These are phyloP conservation scores for Apiospora rasikravindrae DNA, from an alignment of 2,329 filamentous ascomycete genomes.

Conservation along the genomic window DNA sequence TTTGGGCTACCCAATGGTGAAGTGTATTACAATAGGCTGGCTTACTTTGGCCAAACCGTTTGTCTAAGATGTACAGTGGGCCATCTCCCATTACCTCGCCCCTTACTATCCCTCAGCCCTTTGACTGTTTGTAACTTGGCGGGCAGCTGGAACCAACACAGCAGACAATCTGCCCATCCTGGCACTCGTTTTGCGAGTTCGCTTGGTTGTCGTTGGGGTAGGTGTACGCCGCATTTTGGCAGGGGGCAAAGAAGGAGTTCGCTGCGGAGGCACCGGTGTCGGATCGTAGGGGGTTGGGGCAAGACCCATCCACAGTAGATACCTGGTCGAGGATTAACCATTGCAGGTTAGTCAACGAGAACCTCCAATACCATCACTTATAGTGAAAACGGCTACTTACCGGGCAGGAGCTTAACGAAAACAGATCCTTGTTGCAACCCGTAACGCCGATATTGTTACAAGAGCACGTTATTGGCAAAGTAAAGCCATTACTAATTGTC, in stretches of 20 bases:
- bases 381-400: not conserved
- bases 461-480: not conserved
- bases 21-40: not conserved
- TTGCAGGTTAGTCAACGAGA: not conserved
- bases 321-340: not conserved
- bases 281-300: not conserved
- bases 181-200: constrained; percentile 11
- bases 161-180: constrained; percentile 6
- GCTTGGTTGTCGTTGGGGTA: constrained; percentile 1
- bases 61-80: not conserved
- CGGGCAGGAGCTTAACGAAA: not conserved
- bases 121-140: not conserved
- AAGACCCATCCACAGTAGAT: not conserved
- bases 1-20: not conserved
- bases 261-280: not conserved
- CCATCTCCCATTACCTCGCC: not conserved
- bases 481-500: not conserved
- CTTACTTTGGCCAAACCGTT: not conserved
- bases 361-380: not conserved
- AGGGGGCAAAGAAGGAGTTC: not conserved
- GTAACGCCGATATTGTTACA: not conserved
- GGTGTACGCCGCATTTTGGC: not conserved
- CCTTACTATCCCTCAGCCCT: not conserved
- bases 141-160: constrained; percentile 2
- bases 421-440: constrained; percentile 13